A percentile compares a stretch with the other conserved stretches of the same genome.
Evolutionary conservation across 768 basidiomycete species (phyloP).

Genomic region (Boletus coccyginus): DNA sequence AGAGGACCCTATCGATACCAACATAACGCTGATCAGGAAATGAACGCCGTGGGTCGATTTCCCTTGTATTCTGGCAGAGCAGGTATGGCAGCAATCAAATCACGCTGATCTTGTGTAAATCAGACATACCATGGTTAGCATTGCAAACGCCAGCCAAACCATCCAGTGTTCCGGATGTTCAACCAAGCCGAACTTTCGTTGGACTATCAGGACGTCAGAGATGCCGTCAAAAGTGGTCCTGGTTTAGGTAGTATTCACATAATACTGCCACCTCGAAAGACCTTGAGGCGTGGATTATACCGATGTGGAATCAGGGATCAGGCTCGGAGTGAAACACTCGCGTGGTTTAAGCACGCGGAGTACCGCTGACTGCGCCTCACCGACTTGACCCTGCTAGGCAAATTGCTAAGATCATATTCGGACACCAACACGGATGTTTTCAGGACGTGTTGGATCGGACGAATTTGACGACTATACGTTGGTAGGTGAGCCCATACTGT

Average conservation of each 20-base stretch:
- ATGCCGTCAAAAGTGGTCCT: background rate
- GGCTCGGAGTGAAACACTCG: background rate
- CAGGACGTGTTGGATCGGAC: background rate
- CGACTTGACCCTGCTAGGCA: background rate
- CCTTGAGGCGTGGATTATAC: background rate
- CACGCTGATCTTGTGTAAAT: background rate
- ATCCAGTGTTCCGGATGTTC: slow-evolving; percentile 22
- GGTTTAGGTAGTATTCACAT: background rate
- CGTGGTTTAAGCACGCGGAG: background rate
- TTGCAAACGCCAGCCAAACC: slow-evolving; percentile 15
- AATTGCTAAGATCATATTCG: background rate
- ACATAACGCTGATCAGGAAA: background rate
- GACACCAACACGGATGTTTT: background rate
- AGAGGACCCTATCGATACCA: slow-evolving; percentile 11
- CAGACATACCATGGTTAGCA: slow-evolving; percentile 2
- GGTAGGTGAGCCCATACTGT: background rate
- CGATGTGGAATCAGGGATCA: background rate
- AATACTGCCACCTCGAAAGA: background rate
- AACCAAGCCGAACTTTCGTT: background rate
- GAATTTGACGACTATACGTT: background rate
- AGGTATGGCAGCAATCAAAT: background rate
- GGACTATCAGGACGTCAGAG: background rate
- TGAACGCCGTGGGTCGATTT: slow-evolving; percentile 1
- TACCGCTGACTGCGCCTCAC: background rate
- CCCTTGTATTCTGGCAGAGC: slow-evolving; percentile 4